Percentiles rank a stretch among this genome's conserved stretches.
Conservation (phyloP, 2,329 filamentous ascomycete genomes). For the Xenoacremonium recifei region DNA sequence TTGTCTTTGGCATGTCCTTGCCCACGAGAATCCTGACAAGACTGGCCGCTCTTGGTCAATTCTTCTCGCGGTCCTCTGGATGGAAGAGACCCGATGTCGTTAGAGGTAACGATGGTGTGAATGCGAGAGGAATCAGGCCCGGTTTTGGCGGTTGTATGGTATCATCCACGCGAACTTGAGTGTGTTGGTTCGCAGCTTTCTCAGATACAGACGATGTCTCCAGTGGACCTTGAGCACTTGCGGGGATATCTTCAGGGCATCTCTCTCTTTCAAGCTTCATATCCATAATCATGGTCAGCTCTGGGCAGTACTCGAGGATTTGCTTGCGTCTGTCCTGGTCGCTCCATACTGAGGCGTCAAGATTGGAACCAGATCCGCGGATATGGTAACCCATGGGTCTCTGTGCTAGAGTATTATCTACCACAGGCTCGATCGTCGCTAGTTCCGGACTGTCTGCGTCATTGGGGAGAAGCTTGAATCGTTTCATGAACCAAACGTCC, state of each 20-base stretch:
- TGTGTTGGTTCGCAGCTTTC: neutral
- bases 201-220: too few relatives aligned
- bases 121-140: neutral
- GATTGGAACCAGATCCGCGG: constrained; percentile 38
- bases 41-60: neutral
- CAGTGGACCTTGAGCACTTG: neutral
- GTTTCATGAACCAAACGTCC: constrained; percentile 54
- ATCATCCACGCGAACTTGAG: neutral
- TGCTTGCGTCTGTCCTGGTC: constrained; percentile 39
- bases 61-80: neutral
- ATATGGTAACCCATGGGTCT: constrained; percentile 56
- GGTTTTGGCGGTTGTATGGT: neutral
- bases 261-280: constrained; percentile 54
- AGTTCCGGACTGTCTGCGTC: neutral
- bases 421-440: neutral
- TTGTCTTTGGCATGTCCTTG: neutral
- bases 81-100: neutral
- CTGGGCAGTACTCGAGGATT: constrained; percentile 56
- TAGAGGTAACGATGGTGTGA: neutral
- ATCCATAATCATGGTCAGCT: constrained; percentile 53
- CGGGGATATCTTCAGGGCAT: constrained; percentile 31
- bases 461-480: constrained; percentile 43
- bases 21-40: neutral
- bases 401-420: constrained; percentile 11
- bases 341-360: constrained; percentile 48